Evolutionary conservation across 78 protist species (phyloP).

Genomic region (Dictyostelium intermedium): DNA sequence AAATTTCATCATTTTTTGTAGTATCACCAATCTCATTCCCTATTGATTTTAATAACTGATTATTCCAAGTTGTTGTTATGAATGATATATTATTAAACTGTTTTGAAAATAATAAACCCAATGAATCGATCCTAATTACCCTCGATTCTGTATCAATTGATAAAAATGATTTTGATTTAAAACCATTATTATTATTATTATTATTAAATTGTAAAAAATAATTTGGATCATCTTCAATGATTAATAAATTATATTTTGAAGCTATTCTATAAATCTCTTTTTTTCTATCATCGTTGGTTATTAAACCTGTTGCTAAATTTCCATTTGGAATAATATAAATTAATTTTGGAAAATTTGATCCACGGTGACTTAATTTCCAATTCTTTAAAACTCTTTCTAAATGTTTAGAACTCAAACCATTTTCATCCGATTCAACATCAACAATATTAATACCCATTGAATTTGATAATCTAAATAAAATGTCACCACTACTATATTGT

Average conservation of each 20-base stretch:
- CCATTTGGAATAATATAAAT: constrained; percentile 90
- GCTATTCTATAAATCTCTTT: constrained; percentile 35
- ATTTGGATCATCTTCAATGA: constrained; percentile 96
- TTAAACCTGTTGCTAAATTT: constrained; percentile 86
- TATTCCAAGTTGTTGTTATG: not conserved
- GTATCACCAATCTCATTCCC: not conserved
- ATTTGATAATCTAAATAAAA: not conserved
- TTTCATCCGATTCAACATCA: constrained; percentile 33
- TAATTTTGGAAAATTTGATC: constrained; percentile 42
- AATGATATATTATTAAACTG: not conserved
- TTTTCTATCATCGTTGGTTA: constrained; percentile 63
- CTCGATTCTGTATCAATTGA: constrained; percentile 89
- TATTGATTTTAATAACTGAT: not conserved
- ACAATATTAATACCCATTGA: not conserved
- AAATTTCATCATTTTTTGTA: not conserved
- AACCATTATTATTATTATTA: not conserved
- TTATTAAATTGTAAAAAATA: constrained; percentile 73
- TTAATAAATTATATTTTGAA: constrained; percentile 79
- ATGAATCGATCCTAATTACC: constrained; percentile 91
- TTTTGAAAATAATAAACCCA: constrained; percentile 81
- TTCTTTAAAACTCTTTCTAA: constrained; percentile 24
- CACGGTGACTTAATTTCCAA: constrained; percentile 18
- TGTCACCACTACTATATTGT: not conserved
- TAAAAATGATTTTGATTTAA: not conserved
- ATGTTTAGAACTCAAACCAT: constrained; percentile 41